Base-by-base conservation (phyloP, 1,284 basidiomycete genomes). In the Papiliotrema nemorosa region DNA sequence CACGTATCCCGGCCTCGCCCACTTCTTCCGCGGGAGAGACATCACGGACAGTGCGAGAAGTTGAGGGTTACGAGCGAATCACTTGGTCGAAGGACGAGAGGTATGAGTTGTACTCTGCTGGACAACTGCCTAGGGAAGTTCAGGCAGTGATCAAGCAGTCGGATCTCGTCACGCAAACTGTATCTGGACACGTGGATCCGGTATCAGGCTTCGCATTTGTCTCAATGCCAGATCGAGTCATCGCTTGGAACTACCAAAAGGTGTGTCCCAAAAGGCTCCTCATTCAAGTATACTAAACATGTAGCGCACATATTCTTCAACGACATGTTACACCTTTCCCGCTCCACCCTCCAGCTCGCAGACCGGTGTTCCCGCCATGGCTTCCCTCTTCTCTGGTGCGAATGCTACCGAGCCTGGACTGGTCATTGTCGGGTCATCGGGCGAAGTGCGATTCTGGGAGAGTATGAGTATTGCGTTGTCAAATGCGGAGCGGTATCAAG, bases 221-320 rank as follows among this genome's bases (percentile, higher is more conserved):
- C 7, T 47, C 71, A 10, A 69, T 63, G 1, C 58, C 64, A 4
- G 55, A 60, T 7, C 40, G 50, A 21, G 72, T 71, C 47, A 67
- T 70, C 36, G 71, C 74, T 2, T 78, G 77, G 77, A 76, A 77
- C 53, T 77, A 73, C 55, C 54, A 65, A 10, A 75, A 69, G 49
- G 74, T 72, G 24, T 16, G 59, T 44, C 12, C 33, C 42, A 12
- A 14, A 31, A 14, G 29, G 29, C 14, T 14, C 14, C 29, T 7
- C 9, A 31, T 7, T 7, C 29, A 31, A 31, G 29, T 7, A 44
- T 3, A 4, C 18, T 22, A 22, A 27, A 37, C 31, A 3, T 18
- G 14, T 33, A 62, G 69, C 68, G 61, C 44, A 70, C 71, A 37
- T 66, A 63, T 56, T 67, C 62, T 20, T 65, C 55, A 12, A 65